phyloP scores from a whole-genome alignment of 139 green algal genomes.

The Chlorella sp. region DNA sequence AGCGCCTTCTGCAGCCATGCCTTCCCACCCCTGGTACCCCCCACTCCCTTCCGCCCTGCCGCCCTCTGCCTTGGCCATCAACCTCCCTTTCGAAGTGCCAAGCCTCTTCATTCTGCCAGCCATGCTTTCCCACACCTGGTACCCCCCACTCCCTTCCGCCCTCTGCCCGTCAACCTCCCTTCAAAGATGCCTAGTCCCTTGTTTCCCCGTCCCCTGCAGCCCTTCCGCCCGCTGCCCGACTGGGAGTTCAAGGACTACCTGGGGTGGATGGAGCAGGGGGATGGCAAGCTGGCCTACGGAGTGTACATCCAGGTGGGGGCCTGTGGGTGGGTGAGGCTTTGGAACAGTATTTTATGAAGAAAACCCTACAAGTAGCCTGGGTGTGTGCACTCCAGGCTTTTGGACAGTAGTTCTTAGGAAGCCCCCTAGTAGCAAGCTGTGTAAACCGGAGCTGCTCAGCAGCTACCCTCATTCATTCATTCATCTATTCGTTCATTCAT shows the following conservation, averaged over 20 bases:
- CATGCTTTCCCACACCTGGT: not conserved
- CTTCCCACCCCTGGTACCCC: not conserved
- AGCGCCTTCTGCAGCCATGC: not conserved
- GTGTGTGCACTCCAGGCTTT: too few relatives aligned
- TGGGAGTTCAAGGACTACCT: slow-evolving; percentile 98
- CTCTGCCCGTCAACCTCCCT: not conserved
- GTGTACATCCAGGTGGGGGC: slow-evolving; percentile 84
- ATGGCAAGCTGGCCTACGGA: slow-evolving; percentile 91
- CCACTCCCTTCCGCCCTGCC: not conserved
- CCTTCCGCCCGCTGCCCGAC: slow-evolving; percentile 85
- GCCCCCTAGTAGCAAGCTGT: too few relatives aligned
- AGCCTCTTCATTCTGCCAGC: not conserved
- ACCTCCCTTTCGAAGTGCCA: not conserved
- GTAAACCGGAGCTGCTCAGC: too few relatives aligned
- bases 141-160: not conserved
- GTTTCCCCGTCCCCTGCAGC: not conserved
- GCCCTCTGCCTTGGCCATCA: not conserved
- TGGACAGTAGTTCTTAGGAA: too few relatives aligned
- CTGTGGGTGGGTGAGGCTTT: not conserved
- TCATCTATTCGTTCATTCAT: too few relatives aligned
- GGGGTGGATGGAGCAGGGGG: slow-evolving; percentile 96
- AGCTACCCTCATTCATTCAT: not conserved
- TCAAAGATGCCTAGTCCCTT: not conserved
- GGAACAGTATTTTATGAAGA: too few relatives aligned
- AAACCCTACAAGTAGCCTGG: too few relatives aligned